These are phyloP conservation scores for Hordeum pubiflorum DNA, from an alignment of 202 grass and related monocot species.

Conservation along the genomic window DNA sequence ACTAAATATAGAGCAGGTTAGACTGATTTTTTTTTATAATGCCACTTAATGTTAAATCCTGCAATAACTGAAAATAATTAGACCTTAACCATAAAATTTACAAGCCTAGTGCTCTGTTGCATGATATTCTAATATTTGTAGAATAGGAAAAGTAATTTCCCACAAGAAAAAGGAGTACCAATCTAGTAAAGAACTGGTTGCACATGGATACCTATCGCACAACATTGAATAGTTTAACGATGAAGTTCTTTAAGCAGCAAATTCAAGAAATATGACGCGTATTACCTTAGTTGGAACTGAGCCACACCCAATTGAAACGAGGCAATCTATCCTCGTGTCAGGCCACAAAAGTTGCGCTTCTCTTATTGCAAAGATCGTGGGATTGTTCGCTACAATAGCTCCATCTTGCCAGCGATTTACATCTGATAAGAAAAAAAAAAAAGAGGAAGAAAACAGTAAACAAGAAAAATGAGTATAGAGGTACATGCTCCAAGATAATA, in stretches of 20 bases:
- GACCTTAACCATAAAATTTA: background rate
- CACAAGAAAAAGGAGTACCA: background rate
- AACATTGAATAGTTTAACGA: constrained; percentile 5
- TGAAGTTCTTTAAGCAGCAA: constrained; percentile 13
- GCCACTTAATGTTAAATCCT: background rate
- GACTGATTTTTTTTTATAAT: background rate
- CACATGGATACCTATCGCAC: background rate
- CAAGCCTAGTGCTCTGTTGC: background rate
- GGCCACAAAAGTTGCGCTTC: constrained; percentile 98
- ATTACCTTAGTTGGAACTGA: constrained; percentile 91
- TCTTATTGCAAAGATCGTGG: constrained; percentile 95
- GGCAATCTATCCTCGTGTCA: constrained; percentile 85
- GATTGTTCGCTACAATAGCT: constrained; percentile 97
- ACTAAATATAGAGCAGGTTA: background rate
- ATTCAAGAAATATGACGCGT: background rate
- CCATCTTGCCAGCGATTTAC: constrained; percentile 96
- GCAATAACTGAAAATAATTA: background rate
- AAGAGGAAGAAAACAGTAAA: constrained; percentile 15
- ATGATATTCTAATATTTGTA: background rate
- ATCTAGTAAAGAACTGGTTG: constrained; percentile 26
- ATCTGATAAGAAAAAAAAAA: constrained; percentile 38
- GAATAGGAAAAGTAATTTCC: background rate
- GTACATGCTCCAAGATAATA: constrained; percentile 21
- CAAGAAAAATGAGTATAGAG: constrained; percentile 15
- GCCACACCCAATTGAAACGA: constrained; percentile 89